Evolutionary conservation across 108 stramenopile species (phyloP).

Genomic region (Poteriospumella lacustris): DNA sequence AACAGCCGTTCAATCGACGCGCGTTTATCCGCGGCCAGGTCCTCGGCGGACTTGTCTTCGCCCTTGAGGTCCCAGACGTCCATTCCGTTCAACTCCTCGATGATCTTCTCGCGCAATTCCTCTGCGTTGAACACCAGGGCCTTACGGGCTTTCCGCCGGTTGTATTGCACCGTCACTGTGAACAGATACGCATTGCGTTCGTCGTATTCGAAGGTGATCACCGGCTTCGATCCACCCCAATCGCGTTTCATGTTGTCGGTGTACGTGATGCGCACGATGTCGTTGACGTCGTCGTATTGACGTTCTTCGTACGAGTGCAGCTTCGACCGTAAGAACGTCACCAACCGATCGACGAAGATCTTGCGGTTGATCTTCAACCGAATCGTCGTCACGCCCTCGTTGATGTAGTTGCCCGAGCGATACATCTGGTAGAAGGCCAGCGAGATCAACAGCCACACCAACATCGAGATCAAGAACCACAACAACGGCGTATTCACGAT

Average conservation of each 20-base stretch:
- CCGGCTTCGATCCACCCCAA: slow-evolving; percentile 64
- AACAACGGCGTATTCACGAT: slow-evolving; percentile 51
- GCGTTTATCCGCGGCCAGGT: slow-evolving; percentile 47
- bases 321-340: slow-evolving; percentile 53
- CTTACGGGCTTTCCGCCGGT: slow-evolving; percentile 63
- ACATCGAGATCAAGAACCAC: slow-evolving; percentile 68
- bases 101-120: slow-evolving; percentile 58
- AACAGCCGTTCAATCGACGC: slow-evolving; percentile 42
- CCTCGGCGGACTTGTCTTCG: slow-evolving; percentile 43
- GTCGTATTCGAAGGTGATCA: slow-evolving; percentile 70
- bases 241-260: slow-evolving; percentile 58
- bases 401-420: slow-evolving; percentile 47
- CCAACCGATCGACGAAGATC: slow-evolving; percentile 54
- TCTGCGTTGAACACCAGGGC: slow-evolving; percentile 62
- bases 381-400: slow-evolving; percentile 64
- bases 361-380: slow-evolving; percentile 58
- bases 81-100: slow-evolving; percentile 55
- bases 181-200: slow-evolving; percentile 62
- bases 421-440: slow-evolving; percentile 43
- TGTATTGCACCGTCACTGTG: slow-evolving; percentile 64
- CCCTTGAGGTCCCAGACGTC: slow-evolving; percentile 48
- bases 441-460: slow-evolving; percentile 54
- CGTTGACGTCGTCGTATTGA: slow-evolving; percentile 54
- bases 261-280: slow-evolving; percentile 65
- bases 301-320: slow-evolving; percentile 55